A percentile compares a stretch with the other conserved stretches of the same genome.
Evolutionary conservation across 2,329 filamentous ascomycete genomes (phyloP).

Genomic region (Fusarium haematococcum): DNA sequence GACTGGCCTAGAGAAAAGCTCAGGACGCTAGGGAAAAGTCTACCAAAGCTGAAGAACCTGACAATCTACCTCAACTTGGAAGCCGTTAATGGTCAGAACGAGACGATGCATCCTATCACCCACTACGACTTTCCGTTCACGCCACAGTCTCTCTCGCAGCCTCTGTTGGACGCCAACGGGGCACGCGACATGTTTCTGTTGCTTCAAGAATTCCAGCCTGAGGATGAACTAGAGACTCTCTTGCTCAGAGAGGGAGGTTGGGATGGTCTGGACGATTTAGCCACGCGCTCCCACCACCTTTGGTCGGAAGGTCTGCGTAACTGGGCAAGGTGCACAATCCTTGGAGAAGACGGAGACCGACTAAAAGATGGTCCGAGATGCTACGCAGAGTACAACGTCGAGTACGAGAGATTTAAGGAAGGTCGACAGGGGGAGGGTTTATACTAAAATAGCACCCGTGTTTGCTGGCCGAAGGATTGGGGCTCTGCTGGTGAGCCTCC

Average conservation of each 20-base stretch:
- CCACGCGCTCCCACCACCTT: background rate
- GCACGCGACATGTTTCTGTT: background rate
- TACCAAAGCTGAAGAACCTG: conserved; percentile 3
- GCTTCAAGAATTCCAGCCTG: background rate
- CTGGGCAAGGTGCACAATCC: background rate
- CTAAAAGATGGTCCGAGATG: background rate
- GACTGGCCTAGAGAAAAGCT: conserved; percentile 8
- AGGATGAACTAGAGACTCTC: background rate
- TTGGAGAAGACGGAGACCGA: background rate
- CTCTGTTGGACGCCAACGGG: background rate
- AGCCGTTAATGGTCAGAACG: background rate
- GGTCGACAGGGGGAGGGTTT: background rate
- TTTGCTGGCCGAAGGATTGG: background rate
- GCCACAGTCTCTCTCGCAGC: background rate
- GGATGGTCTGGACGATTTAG: background rate
- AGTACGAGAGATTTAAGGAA: background rate
- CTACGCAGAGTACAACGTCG: background rate
- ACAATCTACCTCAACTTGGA: conserved; percentile 7
- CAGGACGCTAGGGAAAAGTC: background rate
- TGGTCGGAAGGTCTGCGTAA: background rate
- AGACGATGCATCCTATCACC: background rate
- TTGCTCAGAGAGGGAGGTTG: background rate
- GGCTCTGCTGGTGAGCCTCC: background rate
- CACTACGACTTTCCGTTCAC: background rate
- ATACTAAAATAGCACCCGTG: background rate